Evolutionary conservation across 345 rosid genomes (phyloP).

Genomic region (Salix brachista): DNA sequence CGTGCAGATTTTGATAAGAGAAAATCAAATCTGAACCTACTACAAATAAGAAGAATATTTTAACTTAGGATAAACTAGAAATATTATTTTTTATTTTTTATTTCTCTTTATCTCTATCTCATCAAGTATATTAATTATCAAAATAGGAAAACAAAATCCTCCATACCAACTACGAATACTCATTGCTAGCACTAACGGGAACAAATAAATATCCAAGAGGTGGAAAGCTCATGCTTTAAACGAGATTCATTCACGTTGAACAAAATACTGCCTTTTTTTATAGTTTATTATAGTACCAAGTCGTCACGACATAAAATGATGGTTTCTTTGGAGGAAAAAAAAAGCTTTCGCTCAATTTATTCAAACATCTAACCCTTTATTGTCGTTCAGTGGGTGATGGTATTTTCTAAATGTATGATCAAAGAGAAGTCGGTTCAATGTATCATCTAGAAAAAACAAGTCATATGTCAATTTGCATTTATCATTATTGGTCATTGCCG

Average conservation of each 20-base stretch:
- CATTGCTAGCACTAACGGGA: not conserved
- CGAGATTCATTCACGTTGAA: not conserved
- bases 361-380: not conserved
- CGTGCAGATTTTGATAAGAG: too few relatives aligned
- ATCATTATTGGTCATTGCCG: not conserved
- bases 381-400: not conserved
- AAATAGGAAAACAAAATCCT: not conserved
- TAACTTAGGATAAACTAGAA: too few relatives aligned
- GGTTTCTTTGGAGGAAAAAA: not conserved
- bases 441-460: not conserved
- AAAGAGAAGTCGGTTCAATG: not conserved
- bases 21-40: too few relatives aligned
- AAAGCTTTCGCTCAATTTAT: too few relatives aligned
- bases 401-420: not conserved
- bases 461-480: not conserved
- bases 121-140: too few relatives aligned
- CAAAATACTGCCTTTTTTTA: not conserved
- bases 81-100: too few relatives aligned
- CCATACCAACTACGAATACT: not conserved
- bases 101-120: too few relatives aligned
- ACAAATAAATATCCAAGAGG: not conserved
- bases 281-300: not conserved
- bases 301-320: not conserved
- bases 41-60: too few relatives aligned
- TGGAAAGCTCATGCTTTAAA: not conserved